phyloP scores from a whole-genome alignment of 208 protist genomes.

The Wallacemonas rigidus region DNA sequence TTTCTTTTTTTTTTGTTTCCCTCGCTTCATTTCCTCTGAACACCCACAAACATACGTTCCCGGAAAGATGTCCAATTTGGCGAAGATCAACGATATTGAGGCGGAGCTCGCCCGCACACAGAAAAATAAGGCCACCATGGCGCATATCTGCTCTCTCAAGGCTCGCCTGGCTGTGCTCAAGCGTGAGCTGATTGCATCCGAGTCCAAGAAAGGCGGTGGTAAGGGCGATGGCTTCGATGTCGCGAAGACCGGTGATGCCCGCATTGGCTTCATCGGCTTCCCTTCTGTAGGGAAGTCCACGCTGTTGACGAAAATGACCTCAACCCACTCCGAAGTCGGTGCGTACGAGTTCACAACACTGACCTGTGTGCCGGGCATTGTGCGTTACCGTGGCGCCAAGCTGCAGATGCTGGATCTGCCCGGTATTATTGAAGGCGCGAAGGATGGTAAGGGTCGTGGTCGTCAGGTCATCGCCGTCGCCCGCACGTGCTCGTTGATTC shows the following conservation, averaged over 20 bases:
- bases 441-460: conserved; percentile 99
- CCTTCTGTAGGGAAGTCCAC: conserved; percentile 98
- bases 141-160: conserved; percentile 98
- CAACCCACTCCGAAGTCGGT: conserved; percentile 96
- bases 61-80: conserved; percentile 58
- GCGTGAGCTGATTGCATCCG: conserved; percentile 94
- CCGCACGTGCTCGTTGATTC: conserved; percentile 97
- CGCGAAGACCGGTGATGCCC: conserved; percentile 96
- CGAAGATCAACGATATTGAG: conserved; percentile 97
- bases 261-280: conserved; percentile 97
- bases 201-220: conserved; percentile 87
- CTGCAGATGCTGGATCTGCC: conserved; percentile 96
- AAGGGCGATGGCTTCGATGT: conserved; percentile 98
- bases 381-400: conserved; percentile 95
- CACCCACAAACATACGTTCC: not conserved
- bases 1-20: not conserved
- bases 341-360: conserved; percentile 99
- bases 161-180: conserved; percentile 98
- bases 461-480: conserved; percentile 97
- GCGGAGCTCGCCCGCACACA: conserved; percentile 97
- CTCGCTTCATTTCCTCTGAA: conserved; percentile 4
- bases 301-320: conserved; percentile 97
- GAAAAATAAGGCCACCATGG: conserved; percentile 98
- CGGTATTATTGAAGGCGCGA: conserved; percentile 99
- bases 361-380: conserved; percentile 97